phyloP scores from a whole-genome alignment of 179 eudicot genomes.

The Actinidia chinensis region DNA sequence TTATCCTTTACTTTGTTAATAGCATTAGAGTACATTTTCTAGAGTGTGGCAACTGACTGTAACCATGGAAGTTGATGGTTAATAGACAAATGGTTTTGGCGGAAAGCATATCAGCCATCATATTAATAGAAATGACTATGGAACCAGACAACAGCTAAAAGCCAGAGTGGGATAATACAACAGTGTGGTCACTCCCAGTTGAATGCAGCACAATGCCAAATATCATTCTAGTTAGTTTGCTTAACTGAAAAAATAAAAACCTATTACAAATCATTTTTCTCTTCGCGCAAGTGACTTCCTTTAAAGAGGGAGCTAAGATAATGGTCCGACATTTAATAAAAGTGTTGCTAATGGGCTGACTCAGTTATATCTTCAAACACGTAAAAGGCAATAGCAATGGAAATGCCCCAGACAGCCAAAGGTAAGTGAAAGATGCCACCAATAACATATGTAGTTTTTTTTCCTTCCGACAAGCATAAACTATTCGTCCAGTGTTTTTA shows the following conservation, averaged over 20 bases:
- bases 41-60: neutral
- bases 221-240: neutral
- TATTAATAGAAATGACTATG: neutral
- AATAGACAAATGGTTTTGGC: neutral
- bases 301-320: neutral
- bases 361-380: neutral
- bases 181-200: neutral
- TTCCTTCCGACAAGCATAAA: neutral
- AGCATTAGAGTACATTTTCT: neutral
- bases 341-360: neutral
- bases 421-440: neutral
- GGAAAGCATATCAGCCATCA: neutral
- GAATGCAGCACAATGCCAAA: neutral
- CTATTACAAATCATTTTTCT: neutral
- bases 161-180: neutral
- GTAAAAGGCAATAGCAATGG: neutral
- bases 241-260: neutral
- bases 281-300: neutral
- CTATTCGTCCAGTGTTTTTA: slow-evolving; percentile 20
- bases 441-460: neutral
- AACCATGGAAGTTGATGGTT: neutral
- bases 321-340: neutral
- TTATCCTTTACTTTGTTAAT: neutral
- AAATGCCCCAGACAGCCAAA: slow-evolving; percentile 7
- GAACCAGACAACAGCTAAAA: neutral